Evolutionary conservation across 2,329 filamentous ascomycete genomes (phyloP), one percentile per base, ranked within the genome.

Genomic region (Podosphaera xanthii): DNA sequence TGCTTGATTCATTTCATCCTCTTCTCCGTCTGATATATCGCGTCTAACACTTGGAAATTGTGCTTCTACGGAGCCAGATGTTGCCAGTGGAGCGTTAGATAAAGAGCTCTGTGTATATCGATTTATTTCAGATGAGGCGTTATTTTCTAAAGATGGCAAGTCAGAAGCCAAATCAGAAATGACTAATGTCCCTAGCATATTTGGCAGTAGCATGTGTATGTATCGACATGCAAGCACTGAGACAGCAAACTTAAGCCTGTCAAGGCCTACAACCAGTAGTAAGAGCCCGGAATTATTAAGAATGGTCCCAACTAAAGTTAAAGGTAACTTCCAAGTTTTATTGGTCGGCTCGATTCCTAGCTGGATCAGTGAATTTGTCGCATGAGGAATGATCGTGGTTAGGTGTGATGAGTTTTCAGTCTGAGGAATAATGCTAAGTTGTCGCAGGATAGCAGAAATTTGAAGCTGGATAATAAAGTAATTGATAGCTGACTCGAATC

Each of bases 361-460:
- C 49, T 62, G 62, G 4, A 70, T 55, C 7, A 65, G 67, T 8
- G 68, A 70, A 4, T 59, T 36, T 14, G 60, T 44, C 2, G 64
- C 61, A 14, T 69, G 69, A 30, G 67, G 68, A 30, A 69, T 63
- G 42, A 68, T 65, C 5, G 65, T 68, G 33, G 31, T 56, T 2
- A 66, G 57, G 10, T 54, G 63, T 2, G 67, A 67, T 4, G 69
- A 58, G 7, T 62, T 54, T 31, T 57, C 61, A 7, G 59, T 61
- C 5, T 61, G 46, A 12, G 66, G 60, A 10, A 69, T 63, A 30
- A 70, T 61, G 38, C 65, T 60, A 5, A 70, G 62, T 50, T 70
- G 68, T 44, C 69, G 66, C 1, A 69, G 63, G 38, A 67, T 65
- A 14, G 67, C 64, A 61, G 68, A 69, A 58, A 68, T 62, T 6